These are phyloP conservation scores for Harringtonia lauricola DNA, from an alignment of 2,329 filamentous ascomycete species.

Conservation along the genomic window DNA sequence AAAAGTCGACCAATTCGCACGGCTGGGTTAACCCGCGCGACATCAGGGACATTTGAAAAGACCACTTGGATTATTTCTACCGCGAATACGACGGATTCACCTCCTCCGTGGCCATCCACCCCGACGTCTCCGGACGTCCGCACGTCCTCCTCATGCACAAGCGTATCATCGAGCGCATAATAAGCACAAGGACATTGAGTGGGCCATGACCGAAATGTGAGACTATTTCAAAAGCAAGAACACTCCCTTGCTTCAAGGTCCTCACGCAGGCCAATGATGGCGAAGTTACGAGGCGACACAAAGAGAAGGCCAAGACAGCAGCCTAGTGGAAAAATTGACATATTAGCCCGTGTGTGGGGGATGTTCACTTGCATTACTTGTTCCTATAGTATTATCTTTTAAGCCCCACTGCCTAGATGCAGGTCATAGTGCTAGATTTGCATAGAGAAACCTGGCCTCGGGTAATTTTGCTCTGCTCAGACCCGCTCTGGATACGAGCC, in stretches of 20 bases:
- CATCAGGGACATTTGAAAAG: conserved; percentile 52
- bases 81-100: conserved; percentile 67
- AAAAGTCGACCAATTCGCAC: conserved; percentile 52
- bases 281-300: conserved; percentile 33
- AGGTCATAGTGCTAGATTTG: too few relatives aligned
- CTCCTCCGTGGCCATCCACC: conserved; percentile 69
- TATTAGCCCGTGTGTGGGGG: too few relatives aligned
- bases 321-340: too few relatives aligned
- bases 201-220: conserved; percentile 49
- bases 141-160: conserved; percentile 46
- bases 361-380: too few relatives aligned
- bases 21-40: conserved; percentile 45
- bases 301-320: too few relatives aligned
- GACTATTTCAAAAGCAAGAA: conserved; percentile 64
- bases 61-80: conserved; percentile 66
- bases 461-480: too few relatives aligned
- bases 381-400: too few relatives aligned
- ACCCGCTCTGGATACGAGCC: too few relatives aligned
- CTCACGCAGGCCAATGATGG: conserved; percentile 47
- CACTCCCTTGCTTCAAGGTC: conserved; percentile 40
- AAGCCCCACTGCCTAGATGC: too few relatives aligned
- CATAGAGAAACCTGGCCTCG: too few relatives aligned
- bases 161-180: conserved; percentile 14
- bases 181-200: conserved; percentile 36
- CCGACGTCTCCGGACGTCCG: conserved; percentile 59